Conservation (phyloP, 257 asterid species). For the Lycium barbarum region DNA sequence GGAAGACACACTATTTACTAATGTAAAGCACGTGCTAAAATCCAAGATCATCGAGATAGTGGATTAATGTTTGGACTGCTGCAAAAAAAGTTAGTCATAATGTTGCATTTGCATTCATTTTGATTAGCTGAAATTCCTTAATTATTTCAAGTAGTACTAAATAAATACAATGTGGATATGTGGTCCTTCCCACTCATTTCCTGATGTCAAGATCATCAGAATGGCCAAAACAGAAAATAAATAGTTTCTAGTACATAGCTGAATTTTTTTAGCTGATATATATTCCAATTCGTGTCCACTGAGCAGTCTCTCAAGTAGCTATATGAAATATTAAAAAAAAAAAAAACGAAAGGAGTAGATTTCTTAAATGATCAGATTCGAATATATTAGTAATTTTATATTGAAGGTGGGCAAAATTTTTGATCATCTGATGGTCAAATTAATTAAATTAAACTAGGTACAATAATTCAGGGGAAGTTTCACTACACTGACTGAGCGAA, state of each 20-base stretch:
- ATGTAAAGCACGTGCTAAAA: neutral
- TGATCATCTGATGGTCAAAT: neutral
- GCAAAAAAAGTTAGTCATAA: neutral
- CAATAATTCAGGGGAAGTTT: neutral
- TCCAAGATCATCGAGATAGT: neutral
- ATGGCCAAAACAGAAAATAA: conserved; percentile 23
- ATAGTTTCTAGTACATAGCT: neutral
- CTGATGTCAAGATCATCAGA: neutral
- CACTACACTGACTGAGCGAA: neutral
- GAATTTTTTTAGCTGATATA: neutral
- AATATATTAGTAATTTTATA: neutral
- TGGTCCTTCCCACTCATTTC: conserved; percentile 42
- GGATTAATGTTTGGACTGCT: conserved; percentile 15
- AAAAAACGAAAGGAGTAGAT: neutral
- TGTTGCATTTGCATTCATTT: neutral
- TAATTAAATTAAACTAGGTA: too few species aligned
- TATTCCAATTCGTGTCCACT: conserved; percentile 5
- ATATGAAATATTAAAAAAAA: neutral
- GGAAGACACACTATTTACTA: neutral
- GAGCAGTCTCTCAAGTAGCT: neutral
- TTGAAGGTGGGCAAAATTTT: neutral
- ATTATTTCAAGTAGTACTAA: neutral
- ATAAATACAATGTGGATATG: conserved; percentile 37
- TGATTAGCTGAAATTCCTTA: conserved; percentile 23
- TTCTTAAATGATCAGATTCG: neutral